Base-by-base conservation (phyloP, 345 rosid genomes). In the Psidium guajava region DNA sequence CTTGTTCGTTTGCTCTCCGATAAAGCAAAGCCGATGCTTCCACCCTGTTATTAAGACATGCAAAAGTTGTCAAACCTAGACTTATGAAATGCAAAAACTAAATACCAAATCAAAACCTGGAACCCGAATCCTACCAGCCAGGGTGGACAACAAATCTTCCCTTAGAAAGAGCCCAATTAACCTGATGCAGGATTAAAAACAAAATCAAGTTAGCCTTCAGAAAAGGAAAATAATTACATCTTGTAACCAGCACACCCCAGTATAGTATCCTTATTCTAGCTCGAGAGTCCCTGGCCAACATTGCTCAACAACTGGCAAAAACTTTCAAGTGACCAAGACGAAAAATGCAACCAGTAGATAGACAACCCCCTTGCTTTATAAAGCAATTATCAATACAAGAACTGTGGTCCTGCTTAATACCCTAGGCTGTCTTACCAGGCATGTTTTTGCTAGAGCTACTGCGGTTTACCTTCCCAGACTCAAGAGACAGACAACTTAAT, bases 21-120 rank as follows among this genome's bases (percentile, higher is more conserved):
- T 97, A 97, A 84, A 97, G 98, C 91, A 96, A 90, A 83, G 99
- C 96, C 51, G 99, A 96, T 64, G 99, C 99, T 92, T 97, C 99
- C 90, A 97, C 99, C 99, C 99, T 97, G 93, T 89, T 85, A 82
- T n/a, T 42, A n/a, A 54, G 52, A 24, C 21, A 74, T 12, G 74
- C 53, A 56, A 64, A 11, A 50, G 83, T 47, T 8, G 77, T 84
- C 12, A 85, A 49, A 56, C n/a, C 40, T 86, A 88, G 85, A 82
- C 83, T 85, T 58, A 82, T 51, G 84, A 59, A 36, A 59, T 81
- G 83, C 54, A 20, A 49, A 40, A 61, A 32, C 42, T 82, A 47
- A 25, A 44, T 25, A 42, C 69, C 81, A 44, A 54, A 44, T 20
- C 22, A 32, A 11, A 85, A 6, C 25, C 54, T 81, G 27, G 74